A percentile compares a stretch with the other conserved stretches of the same genome.
phyloP scores from a whole-genome alignment of 345 rosid genomes.

The Erucastrum elatum region DNA sequence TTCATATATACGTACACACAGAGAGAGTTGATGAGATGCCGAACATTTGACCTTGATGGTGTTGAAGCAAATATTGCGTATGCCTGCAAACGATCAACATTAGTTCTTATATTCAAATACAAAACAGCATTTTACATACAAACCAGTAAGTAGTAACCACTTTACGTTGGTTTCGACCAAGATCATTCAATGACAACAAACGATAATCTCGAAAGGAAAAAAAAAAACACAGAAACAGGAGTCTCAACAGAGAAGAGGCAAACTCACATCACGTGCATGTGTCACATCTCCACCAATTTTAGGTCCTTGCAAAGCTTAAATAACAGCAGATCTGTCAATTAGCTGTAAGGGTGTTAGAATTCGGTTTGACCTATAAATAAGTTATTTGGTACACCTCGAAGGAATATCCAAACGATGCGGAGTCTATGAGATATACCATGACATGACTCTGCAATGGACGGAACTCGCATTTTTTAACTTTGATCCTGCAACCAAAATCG shows the following conservation, averaged over 20 bases:
- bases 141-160: no score
- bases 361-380: background rate
- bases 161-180: no score
- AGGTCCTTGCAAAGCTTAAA: background rate
- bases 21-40: no score
- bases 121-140: no score
- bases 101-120: no score
- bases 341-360: constrained; percentile 17
- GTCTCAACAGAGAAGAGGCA: background rate
- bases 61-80: no score
- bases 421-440: constrained; percentile 9
- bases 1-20: no score
- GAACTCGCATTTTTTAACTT: constrained; percentile 15
- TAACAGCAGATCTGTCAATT: constrained; percentile 9
- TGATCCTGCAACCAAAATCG: constrained; percentile 1
- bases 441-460: constrained; percentile 11
- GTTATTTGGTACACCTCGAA: background rate
- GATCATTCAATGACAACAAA: no score
- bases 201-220: background rate
- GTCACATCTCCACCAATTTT: background rate
- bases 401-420: background rate
- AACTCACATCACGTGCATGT: background rate
- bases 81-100: no score
- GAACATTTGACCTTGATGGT: no score
- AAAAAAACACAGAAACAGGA: background rate